Conservation (phyloP, 2,329 filamentous ascomycete species). For the Exophiala spinifera region DNA sequence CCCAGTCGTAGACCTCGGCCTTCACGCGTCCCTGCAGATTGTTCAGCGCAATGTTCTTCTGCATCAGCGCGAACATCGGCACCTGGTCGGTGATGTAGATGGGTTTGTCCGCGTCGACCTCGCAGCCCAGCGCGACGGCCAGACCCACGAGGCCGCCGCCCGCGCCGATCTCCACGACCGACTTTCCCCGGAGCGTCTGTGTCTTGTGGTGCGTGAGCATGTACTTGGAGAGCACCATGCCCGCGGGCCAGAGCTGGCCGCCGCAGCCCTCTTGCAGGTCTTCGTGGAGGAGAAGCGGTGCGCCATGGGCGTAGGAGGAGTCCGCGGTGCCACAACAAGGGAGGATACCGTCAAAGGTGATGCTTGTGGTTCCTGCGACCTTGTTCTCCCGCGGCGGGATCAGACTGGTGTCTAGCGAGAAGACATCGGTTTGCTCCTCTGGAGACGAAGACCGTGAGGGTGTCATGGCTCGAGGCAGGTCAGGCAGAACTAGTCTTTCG, state of each 20-base stretch:
- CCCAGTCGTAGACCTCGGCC: constrained; percentile 78
- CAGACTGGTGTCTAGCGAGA: constrained; percentile 53
- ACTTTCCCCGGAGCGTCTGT: constrained; percentile 45
- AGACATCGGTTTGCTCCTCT: constrained; percentile 34
- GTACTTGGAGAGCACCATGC: constrained; percentile 82
- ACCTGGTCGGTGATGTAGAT: constrained; percentile 82
- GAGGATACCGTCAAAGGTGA: constrained; percentile 72
- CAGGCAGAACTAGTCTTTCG: background rate
- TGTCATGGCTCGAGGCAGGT: constrained; percentile 10
- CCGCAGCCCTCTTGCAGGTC: constrained; percentile 86
- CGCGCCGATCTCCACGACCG: constrained; percentile 75
- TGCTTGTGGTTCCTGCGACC: constrained; percentile 48
- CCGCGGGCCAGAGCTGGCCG: constrained; percentile 91
- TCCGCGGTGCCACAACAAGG: constrained; percentile 55
- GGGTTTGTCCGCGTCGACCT: constrained; percentile 46
- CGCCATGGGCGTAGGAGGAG: no score
- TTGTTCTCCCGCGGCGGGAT: constrained; percentile 54
- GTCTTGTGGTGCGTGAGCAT: constrained; percentile 54
- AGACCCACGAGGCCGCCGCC: constrained; percentile 82
- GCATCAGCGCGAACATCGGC: constrained; percentile 82
- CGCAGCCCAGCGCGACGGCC: constrained; percentile 56
- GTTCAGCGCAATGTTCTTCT: constrained; percentile 83
- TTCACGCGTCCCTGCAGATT: constrained; percentile 60
- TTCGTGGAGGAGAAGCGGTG: constrained; percentile 71
- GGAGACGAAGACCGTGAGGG: constrained; percentile 29